Evolutionary conservation across 169 alveolate genomes (phyloP).

Genomic region (Plasmodium blacklocki): DNA sequence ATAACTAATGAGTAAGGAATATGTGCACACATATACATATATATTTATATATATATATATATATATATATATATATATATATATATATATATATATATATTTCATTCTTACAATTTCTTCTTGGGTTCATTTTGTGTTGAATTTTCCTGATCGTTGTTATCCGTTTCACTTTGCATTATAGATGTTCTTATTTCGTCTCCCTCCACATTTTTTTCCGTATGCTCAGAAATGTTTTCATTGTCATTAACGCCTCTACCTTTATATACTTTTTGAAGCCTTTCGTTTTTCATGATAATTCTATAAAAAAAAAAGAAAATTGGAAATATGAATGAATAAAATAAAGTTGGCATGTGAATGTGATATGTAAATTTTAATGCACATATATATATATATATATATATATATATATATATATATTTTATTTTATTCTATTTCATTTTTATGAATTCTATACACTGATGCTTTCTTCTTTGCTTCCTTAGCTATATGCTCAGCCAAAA

Average conservation of each 20-base stretch:
- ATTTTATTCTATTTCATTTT: neutral
- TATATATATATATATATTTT: neutral
- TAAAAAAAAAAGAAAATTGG: neutral
- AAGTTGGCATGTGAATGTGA: constrained; percentile 1
- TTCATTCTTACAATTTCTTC: constrained; percentile 27
- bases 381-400: neutral
- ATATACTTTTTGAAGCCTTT: constrained; percentile 42
- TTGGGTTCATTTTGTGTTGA: constrained; percentile 11
- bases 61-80: neutral
- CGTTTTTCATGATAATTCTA: constrained; percentile 62
- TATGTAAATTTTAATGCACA: neutral
- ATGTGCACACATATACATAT: too few species aligned
- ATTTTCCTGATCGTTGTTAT: neutral
- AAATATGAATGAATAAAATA: constrained; percentile 1
- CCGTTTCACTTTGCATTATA: neutral
- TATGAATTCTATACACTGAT: constrained; percentile 16
- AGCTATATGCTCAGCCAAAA: constrained; percentile 26
- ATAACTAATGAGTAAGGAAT: too few species aligned
- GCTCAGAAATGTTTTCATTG: neutral
- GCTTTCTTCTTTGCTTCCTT: constrained; percentile 51
- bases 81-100: neutral
- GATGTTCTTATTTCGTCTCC: too few species aligned
- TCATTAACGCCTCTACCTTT: constrained; percentile 36
- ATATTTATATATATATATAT: neutral
- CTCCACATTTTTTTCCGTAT: neutral